Conservation (phyloP, 176 grass and related monocot species). For the Paspalum vaginatum region DNA sequence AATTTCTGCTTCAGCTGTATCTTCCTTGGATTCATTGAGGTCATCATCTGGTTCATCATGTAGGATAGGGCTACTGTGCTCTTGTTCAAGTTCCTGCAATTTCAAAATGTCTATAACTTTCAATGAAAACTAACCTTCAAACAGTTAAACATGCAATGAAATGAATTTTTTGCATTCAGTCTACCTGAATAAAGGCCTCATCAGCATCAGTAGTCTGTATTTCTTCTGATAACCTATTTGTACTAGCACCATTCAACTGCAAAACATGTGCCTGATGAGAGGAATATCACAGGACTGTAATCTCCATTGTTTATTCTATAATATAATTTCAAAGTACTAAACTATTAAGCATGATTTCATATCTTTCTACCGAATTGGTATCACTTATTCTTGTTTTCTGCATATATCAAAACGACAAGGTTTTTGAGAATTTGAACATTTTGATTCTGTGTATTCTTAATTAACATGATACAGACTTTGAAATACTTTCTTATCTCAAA, state of each 20-base stretch:
- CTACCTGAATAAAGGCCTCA: not conserved
- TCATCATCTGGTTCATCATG: not conserved
- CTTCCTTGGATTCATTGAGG: not conserved
- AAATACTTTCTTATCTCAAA: not conserved
- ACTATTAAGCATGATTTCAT: not conserved
- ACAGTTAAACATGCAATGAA: not conserved
- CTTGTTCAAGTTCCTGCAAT: slow-evolving; percentile 12
- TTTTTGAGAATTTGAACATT: not conserved
- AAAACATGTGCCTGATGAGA: not conserved
- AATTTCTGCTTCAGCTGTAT: not conserved
- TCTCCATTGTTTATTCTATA: not conserved
- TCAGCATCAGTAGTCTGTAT: not conserved
- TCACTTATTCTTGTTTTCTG: not conserved
- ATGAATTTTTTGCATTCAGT: not conserved
- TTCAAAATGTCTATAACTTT: not conserved
- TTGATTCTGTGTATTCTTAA: not conserved
- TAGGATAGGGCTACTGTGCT: not conserved
- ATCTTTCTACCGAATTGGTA: not conserved
- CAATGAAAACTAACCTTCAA: not conserved
- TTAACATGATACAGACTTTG: not conserved
- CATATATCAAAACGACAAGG: not conserved
- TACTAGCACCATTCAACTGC: not conserved
- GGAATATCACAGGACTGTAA: not conserved
- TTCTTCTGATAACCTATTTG: not conserved
- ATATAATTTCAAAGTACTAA: not conserved